A percentile compares a stretch with the other conserved stretches of the same genome.
These are phyloP conservation scores for Primulina eburnea DNA, from an alignment of 257 asterid species.

Conservation along the genomic window DNA sequence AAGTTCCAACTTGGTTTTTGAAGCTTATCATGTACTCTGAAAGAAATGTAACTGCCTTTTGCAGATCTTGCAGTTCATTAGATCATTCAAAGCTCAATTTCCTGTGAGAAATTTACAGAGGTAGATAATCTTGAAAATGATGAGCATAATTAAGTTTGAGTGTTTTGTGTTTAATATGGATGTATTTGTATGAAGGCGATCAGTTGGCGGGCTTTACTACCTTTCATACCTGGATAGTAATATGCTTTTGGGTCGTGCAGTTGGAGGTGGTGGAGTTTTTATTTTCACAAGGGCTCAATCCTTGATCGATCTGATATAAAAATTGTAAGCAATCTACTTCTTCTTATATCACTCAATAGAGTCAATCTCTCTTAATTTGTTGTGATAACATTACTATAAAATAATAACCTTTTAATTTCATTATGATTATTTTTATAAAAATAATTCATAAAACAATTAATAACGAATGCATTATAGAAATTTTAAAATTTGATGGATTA, in stretches of 20 bases:
- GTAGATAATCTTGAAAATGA: conserved; percentile 31
- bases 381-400: not conserved
- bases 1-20: conserved; percentile 4
- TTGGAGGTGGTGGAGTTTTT: conserved; percentile 89
- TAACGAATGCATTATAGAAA: too few species aligned
- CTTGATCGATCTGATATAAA: conserved; percentile 13
- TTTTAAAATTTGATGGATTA: too few species aligned
- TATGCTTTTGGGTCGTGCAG: conserved; percentile 87
- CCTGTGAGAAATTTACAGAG: conserved; percentile 54
- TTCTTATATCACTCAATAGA: not conserved
- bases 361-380: not conserved
- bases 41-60: conserved; percentile 21
- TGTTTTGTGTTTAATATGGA: conserved; percentile 16
- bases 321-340: not conserved
- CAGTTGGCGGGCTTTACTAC: conserved; percentile 85
- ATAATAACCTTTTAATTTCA: too few species aligned
- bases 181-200: conserved; percentile 37
- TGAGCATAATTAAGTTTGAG: conserved; percentile 15
- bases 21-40: conserved; percentile 8
- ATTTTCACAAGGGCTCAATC: conserved; percentile 73
- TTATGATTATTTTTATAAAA: too few species aligned
- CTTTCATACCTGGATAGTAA: conserved; percentile 74
- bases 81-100: conserved; percentile 64
- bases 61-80: conserved; percentile 75
- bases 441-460: too few species aligned